phyloP scores from a whole-genome alignment of 116 monocot species.

The Phalaenopsis hybrid region DNA sequence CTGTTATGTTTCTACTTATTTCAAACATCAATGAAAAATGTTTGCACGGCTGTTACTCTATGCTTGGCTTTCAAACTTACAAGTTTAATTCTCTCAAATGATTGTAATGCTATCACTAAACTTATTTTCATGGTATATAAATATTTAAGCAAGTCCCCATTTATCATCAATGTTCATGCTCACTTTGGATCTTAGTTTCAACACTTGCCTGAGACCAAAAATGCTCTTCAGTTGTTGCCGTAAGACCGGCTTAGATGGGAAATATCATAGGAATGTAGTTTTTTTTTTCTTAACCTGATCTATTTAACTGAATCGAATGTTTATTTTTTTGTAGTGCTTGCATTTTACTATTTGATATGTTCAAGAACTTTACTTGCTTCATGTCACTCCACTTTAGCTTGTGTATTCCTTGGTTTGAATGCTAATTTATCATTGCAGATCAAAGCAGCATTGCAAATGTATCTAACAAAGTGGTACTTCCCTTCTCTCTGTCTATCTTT shows the following conservation, averaged over 20 bases:
- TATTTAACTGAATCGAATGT: too few relatives aligned
- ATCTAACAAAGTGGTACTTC: conserved; percentile 4
- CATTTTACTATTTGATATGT: background rate
- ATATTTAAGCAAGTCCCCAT: too few relatives aligned
- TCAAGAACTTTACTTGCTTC: background rate
- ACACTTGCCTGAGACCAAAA: background rate
- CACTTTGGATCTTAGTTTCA: background rate
- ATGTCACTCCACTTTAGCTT: background rate
- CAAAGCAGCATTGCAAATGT: background rate
- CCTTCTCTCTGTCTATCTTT: background rate
- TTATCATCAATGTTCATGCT: background rate
- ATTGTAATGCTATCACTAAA: too few relatives aligned
- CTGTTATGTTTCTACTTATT: too few relatives aligned
- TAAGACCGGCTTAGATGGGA: too few relatives aligned
- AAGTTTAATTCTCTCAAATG: too few relatives aligned
- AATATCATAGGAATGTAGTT: too few relatives aligned
- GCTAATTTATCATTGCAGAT: conserved; percentile 7
- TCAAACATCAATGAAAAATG: too few relatives aligned
- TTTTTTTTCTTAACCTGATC: too few relatives aligned
- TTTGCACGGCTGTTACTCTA: too few relatives aligned
- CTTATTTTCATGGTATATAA: too few relatives aligned
- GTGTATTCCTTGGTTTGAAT: background rate
- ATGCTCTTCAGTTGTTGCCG: background rate
- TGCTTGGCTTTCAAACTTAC: too few relatives aligned
- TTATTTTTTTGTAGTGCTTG: background rate